These are phyloP conservation scores for Amaranthus tricolor DNA, from an alignment of 179 eudicot species.

Conservation along the genomic window DNA sequence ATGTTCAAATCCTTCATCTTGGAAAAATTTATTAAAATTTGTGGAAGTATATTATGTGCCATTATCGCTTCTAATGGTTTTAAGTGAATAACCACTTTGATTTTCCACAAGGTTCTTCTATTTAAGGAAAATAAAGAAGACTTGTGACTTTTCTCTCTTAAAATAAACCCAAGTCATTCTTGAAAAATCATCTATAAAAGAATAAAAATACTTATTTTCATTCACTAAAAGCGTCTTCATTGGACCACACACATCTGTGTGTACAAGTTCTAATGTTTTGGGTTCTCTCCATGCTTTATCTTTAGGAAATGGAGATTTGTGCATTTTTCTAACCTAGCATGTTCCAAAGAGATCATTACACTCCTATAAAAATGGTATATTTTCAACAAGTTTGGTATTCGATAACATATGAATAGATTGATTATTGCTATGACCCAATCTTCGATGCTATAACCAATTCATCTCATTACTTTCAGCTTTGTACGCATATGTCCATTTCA, in stretches of 20 bases:
- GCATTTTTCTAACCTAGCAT: constrained; percentile 5
- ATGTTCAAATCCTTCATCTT: no score
- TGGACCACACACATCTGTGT: constrained; percentile 22
- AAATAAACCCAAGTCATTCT: constrained; percentile 19
- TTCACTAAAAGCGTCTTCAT: constrained; percentile 1
- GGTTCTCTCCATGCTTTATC: no score
- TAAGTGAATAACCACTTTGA: background rate
- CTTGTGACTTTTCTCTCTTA: background rate
- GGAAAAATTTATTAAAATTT: no score
- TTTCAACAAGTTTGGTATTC: background rate
- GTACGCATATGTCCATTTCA: background rate
- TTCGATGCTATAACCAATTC: constrained; percentile 9
- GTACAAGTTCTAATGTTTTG: no score
- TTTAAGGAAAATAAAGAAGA: constrained; percentile 8
- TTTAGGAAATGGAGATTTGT: no score
- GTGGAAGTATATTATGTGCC: no score
- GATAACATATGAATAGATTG: background rate
- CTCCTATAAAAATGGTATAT: background rate
- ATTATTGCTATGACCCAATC: constrained; percentile 1
- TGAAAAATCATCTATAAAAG: constrained; percentile 14
- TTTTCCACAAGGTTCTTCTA: constrained; percentile 11
- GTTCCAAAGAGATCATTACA: constrained; percentile 3
- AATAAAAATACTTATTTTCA: constrained; percentile 9
- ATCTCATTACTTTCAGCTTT: background rate
- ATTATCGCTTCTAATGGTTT: no score